phyloP scores from a whole-genome alignment of 2,329 filamentous ascomycete species.

The Zopfia rhizophila region DNA sequence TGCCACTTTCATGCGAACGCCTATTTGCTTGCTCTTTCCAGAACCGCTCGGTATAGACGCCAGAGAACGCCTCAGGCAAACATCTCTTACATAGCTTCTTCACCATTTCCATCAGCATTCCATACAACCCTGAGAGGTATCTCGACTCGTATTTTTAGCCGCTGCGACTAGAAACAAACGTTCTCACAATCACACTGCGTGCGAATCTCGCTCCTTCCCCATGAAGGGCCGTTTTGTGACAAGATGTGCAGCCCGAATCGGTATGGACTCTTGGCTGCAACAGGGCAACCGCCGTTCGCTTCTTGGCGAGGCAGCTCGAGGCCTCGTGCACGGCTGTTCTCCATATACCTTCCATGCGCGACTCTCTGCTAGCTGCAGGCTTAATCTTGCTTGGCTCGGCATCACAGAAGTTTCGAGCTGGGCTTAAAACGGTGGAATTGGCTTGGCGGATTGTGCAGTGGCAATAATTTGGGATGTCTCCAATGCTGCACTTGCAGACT shows the following conservation, averaged over 20 bases:
- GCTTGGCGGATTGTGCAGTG: constrained; percentile 36
- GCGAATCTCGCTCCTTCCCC: constrained; percentile 4
- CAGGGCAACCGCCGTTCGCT: constrained; percentile 13
- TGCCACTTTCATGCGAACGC: neutral
- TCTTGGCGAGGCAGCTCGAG: constrained; percentile 31
- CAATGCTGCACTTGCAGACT: constrained; percentile 37
- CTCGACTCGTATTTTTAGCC: too few species aligned
- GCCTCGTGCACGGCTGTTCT: constrained; percentile 29
- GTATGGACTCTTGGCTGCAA: constrained; percentile 15
- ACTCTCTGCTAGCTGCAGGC: constrained; percentile 28
- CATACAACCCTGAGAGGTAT: too few species aligned
- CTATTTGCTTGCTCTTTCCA: constrained; percentile 4
- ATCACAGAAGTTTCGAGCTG: constrained; percentile 47
- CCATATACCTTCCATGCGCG: constrained; percentile 18
- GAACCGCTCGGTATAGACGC: too few species aligned
- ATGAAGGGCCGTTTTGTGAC: constrained; percentile 16
- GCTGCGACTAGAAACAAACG: constrained; percentile 23
- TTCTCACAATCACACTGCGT: constrained; percentile 7
- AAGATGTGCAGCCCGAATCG: constrained; percentile 14
- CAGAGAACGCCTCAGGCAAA: too few species aligned
- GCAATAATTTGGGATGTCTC: constrained; percentile 30
- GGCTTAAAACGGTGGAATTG: constrained; percentile 41
- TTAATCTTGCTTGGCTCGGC: constrained; percentile 41
- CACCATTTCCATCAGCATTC: too few species aligned
- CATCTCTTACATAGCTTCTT: constrained; percentile 22